These are phyloP conservation scores for Hanseniaspora pseudoguilliermondii DNA, from an alignment of 805 yeast species.

Conservation along the genomic window DNA sequence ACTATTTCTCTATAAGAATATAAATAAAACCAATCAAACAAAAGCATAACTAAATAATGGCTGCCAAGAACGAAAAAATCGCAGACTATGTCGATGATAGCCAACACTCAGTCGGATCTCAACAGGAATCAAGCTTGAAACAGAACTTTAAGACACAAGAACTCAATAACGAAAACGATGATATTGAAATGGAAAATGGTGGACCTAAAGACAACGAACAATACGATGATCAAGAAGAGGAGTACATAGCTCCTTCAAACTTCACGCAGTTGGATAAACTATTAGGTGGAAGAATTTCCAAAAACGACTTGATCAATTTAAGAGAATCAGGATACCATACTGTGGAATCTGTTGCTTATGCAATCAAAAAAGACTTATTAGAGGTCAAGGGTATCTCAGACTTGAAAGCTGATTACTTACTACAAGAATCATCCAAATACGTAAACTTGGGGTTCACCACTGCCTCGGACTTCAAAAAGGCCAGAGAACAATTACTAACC, in stretches of 20 bases:
- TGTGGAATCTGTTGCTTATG: conserved; percentile 83
- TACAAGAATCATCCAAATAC: conserved; percentile 68
- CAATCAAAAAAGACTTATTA: conserved; percentile 68
- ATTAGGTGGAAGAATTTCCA: conserved; percentile 73
- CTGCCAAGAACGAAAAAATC: background rate
- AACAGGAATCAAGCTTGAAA: background rate
- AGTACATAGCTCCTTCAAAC: conserved; percentile 34
- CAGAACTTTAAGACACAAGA: background rate
- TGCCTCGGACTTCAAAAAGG: conserved; percentile 82
- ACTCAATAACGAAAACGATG: background rate
- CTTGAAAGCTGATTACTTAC: conserved; percentile 78
- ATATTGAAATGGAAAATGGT: background rate
- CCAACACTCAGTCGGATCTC: background rate
- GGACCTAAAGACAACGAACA: background rate
- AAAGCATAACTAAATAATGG: background rate
- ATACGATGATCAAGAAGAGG: conserved; percentile 31
- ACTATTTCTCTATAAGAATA: background rate
- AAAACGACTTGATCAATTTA: conserved; percentile 65
- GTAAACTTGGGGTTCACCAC: conserved; percentile 97
- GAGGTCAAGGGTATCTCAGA: conserved; percentile 87
- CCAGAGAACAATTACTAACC: conserved; percentile 82
- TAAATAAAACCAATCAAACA: background rate
- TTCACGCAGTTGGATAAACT: conserved; percentile 27
- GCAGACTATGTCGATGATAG: background rate
- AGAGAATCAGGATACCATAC: conserved; percentile 77